These are phyloP conservation scores for Candida takata DNA, from an alignment of 805 yeast species.

Conservation along the genomic window DNA sequence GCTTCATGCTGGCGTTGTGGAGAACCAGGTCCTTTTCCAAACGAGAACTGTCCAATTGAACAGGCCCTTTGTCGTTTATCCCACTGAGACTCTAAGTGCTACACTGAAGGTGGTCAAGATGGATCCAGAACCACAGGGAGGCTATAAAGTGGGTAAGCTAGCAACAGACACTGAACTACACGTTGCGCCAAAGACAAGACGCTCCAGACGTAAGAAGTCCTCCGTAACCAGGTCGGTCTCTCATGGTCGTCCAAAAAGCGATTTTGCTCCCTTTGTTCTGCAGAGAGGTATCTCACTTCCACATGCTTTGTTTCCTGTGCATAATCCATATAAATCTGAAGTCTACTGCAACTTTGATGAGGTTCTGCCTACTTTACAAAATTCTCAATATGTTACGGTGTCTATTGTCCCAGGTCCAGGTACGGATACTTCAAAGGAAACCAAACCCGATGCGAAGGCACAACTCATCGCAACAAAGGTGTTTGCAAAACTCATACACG, in stretches of 20 bases:
- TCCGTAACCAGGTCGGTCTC: slow-evolving; percentile 20
- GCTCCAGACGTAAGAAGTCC: slow-evolving; percentile 18
- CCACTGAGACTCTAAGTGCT: slow-evolving; percentile 55
- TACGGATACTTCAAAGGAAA: slow-evolving; percentile 22
- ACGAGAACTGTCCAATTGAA: slow-evolving; percentile 62
- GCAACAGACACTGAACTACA: slow-evolving; percentile 62
- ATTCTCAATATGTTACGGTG: slow-evolving; percentile 40
- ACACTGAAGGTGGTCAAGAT: slow-evolving; percentile 46
- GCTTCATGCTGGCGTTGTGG: slow-evolving; percentile 69
- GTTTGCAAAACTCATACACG: slow-evolving; percentile 44
- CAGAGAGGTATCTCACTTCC: slow-evolving; percentile 54
- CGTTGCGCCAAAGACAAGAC: slow-evolving; percentile 62
- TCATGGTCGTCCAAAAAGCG: slow-evolving; percentile 17
- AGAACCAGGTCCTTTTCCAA: slow-evolving; percentile 68
- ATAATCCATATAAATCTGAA: slow-evolving; percentile 27
- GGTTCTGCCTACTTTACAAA: slow-evolving; percentile 27
- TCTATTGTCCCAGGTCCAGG: slow-evolving; percentile 50
- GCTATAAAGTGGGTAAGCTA: slow-evolving; percentile 38
- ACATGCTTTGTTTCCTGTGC: slow-evolving; percentile 30
- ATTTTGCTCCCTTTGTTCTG: slow-evolving; percentile 31
- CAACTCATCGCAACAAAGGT: slow-evolving; percentile 22
- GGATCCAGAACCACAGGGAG: slow-evolving; percentile 29
- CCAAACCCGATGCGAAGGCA: slow-evolving; percentile 7
- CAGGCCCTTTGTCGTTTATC: slow-evolving; percentile 62
- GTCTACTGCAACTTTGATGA: slow-evolving; percentile 41